Evolutionary conservation across 2,329 filamentous ascomycete species (phyloP), one percentile per base, ranked within the genome.

Genomic region (Apiospora saccharicola): DNA sequence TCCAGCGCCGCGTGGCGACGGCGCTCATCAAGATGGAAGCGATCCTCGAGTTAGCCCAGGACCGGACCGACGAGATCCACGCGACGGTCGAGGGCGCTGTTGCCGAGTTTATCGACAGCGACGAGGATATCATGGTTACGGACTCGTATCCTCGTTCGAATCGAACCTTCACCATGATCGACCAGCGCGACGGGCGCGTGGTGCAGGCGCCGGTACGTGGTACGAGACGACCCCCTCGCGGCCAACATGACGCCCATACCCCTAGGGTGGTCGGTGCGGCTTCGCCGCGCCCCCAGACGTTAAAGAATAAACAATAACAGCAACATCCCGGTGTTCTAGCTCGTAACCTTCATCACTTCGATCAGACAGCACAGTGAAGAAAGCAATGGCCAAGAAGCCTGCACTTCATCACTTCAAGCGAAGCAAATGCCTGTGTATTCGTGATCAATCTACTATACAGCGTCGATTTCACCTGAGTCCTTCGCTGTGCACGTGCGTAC

Each of bases 1-100:
- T 78, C 69, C 76, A 77, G 73, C 73, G 78, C 14, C 75, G 77
- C 6, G 76, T 77, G 12, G 74, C 78, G 4, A 77, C 78, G n/a
- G 76, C 76, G 26, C 68, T 78, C 37, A 76, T 73, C 26, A 78
- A 78, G 78, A 75, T 77, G 7, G 71, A 76, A 51, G 73, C 75
- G 70, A 74, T 78, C 6, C 68, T 79, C n/a, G 75, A 79, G 37
- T 75, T 77, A 69, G 77, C 77, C n/a, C 70, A 71, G 12, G 76
- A 76, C 70, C 75, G 77, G 30, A 49, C 71, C 12, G 75, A 76
- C 13, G 72, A 75, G 37, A 76, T 79, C 41, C 74, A 77, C 70
- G 68, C 69, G 13, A 76, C 74, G 12, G 75, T 78, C n/a, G 70
- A 77, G 67, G 74, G 68, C 7, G 77, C 76, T 3, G 75, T 77